These are phyloP conservation scores for Lophium mytilinum DNA, from an alignment of 495 filamentous ascomycete genomes.

Conservation along the genomic window DNA sequence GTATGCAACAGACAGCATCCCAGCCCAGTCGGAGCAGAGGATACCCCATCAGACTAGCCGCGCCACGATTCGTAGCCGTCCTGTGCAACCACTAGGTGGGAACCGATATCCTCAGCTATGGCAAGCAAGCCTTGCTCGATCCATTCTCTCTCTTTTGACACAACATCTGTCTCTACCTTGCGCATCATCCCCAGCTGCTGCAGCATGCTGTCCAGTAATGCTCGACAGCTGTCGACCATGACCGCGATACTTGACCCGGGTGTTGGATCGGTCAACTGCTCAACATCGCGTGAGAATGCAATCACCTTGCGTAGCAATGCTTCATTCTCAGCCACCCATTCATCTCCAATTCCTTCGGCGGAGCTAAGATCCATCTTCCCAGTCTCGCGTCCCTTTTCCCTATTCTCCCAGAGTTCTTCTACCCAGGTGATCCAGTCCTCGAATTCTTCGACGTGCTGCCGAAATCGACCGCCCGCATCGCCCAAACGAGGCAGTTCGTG, in stretches of 20 bases:
- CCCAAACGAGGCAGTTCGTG: conserved; percentile 43
- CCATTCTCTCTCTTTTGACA: conserved; percentile 17
- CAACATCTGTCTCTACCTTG: conserved; percentile 8
- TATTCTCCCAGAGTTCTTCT: conserved; percentile 34
- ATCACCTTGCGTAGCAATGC: conserved; percentile 20
- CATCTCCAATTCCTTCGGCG: conserved; percentile 19
- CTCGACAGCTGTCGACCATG: conserved; percentile 11
- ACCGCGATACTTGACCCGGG: conserved; percentile 18
- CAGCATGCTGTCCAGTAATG: conserved; percentile 11
- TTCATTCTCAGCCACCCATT: conserved; percentile 19
- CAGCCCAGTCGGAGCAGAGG: no score
- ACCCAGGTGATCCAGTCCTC: conserved; percentile 43
- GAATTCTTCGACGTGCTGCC: conserved; percentile 41
- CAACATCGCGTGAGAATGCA: conserved; percentile 16
- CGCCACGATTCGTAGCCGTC: conserved; percentile 14
- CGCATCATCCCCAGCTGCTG: conserved; percentile 19
- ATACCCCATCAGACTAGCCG: conserved; percentile 1
- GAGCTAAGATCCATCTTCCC: not conserved
- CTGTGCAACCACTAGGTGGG: not conserved
- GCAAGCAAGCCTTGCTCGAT: conserved; percentile 13
- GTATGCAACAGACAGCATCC: not conserved
- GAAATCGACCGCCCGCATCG: conserved; percentile 43
- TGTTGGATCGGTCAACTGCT: conserved; percentile 11
- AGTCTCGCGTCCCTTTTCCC: conserved; percentile 13
- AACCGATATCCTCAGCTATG: conserved; percentile 10